These are phyloP conservation scores for Allomyces macrogynus DNA, from an alignment of 192 early-diverging fungal species.

Conservation along the genomic window DNA sequence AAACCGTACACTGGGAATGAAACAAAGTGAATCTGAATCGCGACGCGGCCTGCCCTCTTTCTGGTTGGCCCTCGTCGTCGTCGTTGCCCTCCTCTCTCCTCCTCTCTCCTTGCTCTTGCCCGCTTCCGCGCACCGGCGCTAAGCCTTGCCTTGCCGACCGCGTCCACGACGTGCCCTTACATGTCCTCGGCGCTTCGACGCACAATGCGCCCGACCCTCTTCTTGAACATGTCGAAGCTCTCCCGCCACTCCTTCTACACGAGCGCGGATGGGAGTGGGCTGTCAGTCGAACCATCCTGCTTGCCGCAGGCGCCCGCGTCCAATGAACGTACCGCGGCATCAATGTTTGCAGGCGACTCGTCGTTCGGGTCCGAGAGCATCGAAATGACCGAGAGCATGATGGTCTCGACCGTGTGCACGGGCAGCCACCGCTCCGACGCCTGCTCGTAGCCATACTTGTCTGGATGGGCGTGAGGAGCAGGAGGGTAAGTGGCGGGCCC, in stretches of 20 bases:
- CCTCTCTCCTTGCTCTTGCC: too few species aligned
- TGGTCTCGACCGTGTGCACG: constrained; percentile 87
- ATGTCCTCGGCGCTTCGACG: constrained; percentile 20
- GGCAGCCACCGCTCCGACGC: constrained; percentile 83
- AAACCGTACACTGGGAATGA: too few species aligned
- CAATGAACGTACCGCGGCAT: constrained; percentile 58
- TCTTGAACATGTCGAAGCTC: constrained; percentile 46
- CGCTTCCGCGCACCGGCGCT: too few species aligned
- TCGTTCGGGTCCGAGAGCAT: constrained; percentile 87
- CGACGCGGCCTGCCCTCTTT: too few species aligned
- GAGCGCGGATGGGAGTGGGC: not conserved
- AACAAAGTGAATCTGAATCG: too few species aligned
- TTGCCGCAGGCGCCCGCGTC: not conserved
- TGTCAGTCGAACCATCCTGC: not conserved
- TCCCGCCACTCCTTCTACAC: constrained; percentile 58
- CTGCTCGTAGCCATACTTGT: constrained; percentile 77
- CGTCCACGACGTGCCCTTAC: not conserved
- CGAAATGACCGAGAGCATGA: constrained; percentile 70
- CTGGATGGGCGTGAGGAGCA: constrained; percentile 52
- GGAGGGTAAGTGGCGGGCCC: not conserved
- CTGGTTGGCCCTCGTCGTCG: too few species aligned
- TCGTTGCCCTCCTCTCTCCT: too few species aligned
- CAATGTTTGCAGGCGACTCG: constrained; percentile 84
- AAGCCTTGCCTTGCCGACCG: too few species aligned
- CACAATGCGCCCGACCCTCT: constrained; percentile 42